A percentile compares a stretch with the other conserved stretches of the same genome.
Conservation (phyloP, 2,329 filamentous ascomycete genomes). For the Aspergillus sp. region DNA sequence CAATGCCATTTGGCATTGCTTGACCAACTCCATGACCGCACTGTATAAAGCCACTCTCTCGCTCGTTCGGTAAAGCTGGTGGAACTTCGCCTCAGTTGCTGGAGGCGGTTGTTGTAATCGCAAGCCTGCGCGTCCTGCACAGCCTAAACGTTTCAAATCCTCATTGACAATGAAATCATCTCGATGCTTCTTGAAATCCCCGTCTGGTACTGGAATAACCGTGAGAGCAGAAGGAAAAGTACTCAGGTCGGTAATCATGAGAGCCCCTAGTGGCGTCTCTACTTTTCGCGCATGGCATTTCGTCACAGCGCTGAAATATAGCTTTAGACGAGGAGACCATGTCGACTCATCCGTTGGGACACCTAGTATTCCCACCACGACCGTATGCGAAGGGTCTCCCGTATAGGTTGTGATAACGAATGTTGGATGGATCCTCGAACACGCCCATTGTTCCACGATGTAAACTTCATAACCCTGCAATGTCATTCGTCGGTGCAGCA, state of each 20-base stretch:
- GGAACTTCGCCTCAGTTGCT: conserved; percentile 83
- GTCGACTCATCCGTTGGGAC: conserved; percentile 71
- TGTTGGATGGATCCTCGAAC: conserved; percentile 81
- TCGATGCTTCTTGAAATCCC: conserved; percentile 72
- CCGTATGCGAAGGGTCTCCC: conserved; percentile 69
- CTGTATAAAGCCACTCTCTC: conserved; percentile 71
- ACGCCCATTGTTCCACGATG: conserved; percentile 95
- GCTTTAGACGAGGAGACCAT: conserved; percentile 71
- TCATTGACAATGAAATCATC: conserved; percentile 90
- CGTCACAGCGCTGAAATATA: conserved; percentile 81
- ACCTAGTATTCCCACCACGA: conserved; percentile 72
- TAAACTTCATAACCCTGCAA: conserved; percentile 87
- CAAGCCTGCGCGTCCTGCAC: conserved; percentile 81
- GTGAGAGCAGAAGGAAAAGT: conserved; percentile 87
- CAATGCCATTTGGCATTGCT: conserved; percentile 82
- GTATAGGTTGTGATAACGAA: conserved; percentile 91
- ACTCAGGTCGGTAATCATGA: conserved; percentile 92
- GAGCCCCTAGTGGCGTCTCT: conserved; percentile 70
- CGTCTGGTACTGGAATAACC: conserved; percentile 82
- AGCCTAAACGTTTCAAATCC: conserved; percentile 83
- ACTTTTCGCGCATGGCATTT: conserved; percentile 79
- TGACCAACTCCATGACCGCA: conserved; percentile 81
- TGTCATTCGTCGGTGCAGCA: conserved; percentile 63
- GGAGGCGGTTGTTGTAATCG: conserved; percentile 69
- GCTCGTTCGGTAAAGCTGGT: conserved; percentile 80